A percentile compares a stretch with the other conserved stretches of the same genome.
Evolutionary conservation across 108 stramenopile species (phyloP).

Genomic region (Conticribra weissflogii): DNA sequence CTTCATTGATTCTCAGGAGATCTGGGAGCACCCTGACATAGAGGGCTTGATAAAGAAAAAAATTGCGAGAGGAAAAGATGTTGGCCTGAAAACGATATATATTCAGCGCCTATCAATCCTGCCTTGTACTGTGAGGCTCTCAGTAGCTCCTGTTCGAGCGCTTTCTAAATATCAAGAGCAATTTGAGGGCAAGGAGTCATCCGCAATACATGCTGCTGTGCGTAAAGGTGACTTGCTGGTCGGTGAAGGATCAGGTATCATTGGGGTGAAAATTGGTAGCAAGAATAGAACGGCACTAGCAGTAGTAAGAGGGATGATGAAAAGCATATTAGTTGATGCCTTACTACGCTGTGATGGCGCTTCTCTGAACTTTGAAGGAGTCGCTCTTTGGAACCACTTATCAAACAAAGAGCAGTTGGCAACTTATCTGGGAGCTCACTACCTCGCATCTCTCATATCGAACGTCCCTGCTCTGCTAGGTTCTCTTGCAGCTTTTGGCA

Average conservation of each 20-base stretch:
- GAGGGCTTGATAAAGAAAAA: conserved; percentile 17
- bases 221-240: conserved; percentile 81
- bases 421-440: conserved; percentile 74
- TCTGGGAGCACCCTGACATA: conserved; percentile 18
- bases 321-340: conserved; percentile 78
- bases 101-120: conserved; percentile 68
- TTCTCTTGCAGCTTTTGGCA: conserved; percentile 85
- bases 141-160: conserved; percentile 71
- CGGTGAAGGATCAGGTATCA: conserved; percentile 45
- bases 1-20: conserved; percentile 12
- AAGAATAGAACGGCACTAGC: conserved; percentile 70
- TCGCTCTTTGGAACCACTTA: conserved; percentile 66
- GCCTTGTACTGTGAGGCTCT: conserved; percentile 51
- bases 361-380: conserved; percentile 67
- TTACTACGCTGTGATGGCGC: conserved; percentile 70
- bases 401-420: conserved; percentile 56
- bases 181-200: conserved; percentile 67
- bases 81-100: conserved; percentile 51
- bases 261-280: conserved; percentile 72
- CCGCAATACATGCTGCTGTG: conserved; percentile 76
- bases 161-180: conserved; percentile 60
- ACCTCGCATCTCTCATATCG: conserved; percentile 68
- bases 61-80: conserved; percentile 1
- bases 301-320: conserved; percentile 72
- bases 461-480: conserved; percentile 87